Base-by-base conservation (phyloP, 257 asterid species). In the Hygrophila difformis region DNA sequence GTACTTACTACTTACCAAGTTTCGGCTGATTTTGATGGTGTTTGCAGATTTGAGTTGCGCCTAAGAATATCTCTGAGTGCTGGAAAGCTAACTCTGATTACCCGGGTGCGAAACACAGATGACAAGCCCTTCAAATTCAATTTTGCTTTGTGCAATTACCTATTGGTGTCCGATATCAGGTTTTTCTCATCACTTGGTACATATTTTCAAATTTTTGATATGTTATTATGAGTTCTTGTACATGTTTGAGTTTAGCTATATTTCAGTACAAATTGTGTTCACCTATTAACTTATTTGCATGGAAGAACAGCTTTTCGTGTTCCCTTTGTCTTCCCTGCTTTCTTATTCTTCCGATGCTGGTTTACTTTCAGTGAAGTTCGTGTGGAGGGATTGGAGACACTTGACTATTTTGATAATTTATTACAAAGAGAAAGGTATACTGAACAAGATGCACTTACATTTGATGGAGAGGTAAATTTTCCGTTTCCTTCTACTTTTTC, bases 361-460 rank as follows among this genome's bases (percentile, higher is more conserved):
- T 70, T 56, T 60, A 66, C 76, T 76, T 73, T 67, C 82, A 83
- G 92, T 68, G 94, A 83, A 63, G 92, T 83, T 53, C 87, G 87
- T 24, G 78, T 83, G 57, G 94, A 83, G 73, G 94, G 94, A 67
- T 76, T 83, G 87, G 94, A 83, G 77, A 83, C 92, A 11, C 84
- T 79, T 17, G 87, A 79, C 61, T 83, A 79, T 72, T 75, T 79
- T 12, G 87, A 83, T 51, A 76, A 79, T 66, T 59, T 83, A 70
- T 57, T 44, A 56, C 69, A 65, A 42, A 75, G 73, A 53, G 82
- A 72, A 68, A 74, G 92, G 69, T 79, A 55, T 40, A 83, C 92
- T 3, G 84, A 83, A 64, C 94, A 85, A 72, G 95, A 81, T 74
- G 91, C 95, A 60, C 73, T 81, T 43, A 81, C 91, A 42, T 85